Percentiles rank a stretch among this genome's conserved stretches.
Evolutionary conservation across 192 early-diverging fungal species (phyloP).

Genomic region (Chytriomyces hyalinus): DNA sequence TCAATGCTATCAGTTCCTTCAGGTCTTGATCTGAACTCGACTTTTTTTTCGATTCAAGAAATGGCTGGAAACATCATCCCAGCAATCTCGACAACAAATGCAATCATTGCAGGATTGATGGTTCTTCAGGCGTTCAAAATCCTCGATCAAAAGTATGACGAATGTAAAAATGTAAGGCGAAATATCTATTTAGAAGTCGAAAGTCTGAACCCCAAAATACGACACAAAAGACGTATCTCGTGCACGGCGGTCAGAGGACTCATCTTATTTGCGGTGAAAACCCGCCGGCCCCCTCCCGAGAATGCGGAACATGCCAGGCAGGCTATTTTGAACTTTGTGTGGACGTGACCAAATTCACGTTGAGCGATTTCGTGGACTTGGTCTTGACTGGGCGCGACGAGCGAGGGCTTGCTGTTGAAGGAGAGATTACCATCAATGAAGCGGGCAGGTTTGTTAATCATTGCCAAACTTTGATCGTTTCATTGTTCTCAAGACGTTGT

Average conservation of each 20-base stretch:
- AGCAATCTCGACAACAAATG: slow-evolving; percentile 98
- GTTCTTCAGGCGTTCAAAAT: slow-evolving; percentile 86
- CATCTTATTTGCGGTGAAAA: slow-evolving; percentile 69
- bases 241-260: slow-evolving; percentile 64
- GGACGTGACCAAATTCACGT: slow-evolving; percentile 64
- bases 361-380: slow-evolving; percentile 69
- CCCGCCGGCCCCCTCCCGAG: slow-evolving; percentile 69
- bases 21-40: not conserved
- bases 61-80: slow-evolving; percentile 99
- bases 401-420: slow-evolving; percentile 64
- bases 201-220: slow-evolving; percentile 22
- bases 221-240: slow-evolving; percentile 48
- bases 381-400: slow-evolving; percentile 48
- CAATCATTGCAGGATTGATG: slow-evolving; percentile 93
- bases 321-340: slow-evolving; percentile 66
- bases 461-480: not conserved
- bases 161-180: slow-evolving; percentile 59
- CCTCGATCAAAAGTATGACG: slow-evolving; percentile 50
- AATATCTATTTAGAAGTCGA: not conserved
- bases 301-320: slow-evolving; percentile 78
- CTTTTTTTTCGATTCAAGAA: slow-evolving; percentile 53
- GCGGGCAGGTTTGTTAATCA: slow-evolving; percentile 58
- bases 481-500: not conserved
- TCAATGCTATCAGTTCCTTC: not conserved
- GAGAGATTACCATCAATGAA: slow-evolving; percentile 75